Evolutionary conservation across 2,329 filamentous ascomycete species (phyloP), one percentile per base, ranked within the genome.

Genomic region (Daldinia sp.): DNA sequence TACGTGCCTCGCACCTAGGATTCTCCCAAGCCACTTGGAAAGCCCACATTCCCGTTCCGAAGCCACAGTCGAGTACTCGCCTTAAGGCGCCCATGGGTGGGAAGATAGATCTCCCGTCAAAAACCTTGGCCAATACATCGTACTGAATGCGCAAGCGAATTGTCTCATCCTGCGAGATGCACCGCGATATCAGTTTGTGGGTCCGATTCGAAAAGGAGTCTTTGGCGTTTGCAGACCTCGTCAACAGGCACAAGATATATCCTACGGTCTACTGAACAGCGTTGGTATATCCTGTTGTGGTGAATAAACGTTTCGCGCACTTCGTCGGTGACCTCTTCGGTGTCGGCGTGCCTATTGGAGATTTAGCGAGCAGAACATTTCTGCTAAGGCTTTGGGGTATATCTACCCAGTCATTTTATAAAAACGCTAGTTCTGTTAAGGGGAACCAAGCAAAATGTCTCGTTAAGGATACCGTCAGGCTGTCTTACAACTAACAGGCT

Each of bases 1-100:
- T 69, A 78, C 76, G 46, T 72, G 92, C 91, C 83, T 92, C 86
- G 75, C 88, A 90, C 68, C 83, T 80, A 55, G 90, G 90, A 79
- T 90, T 82, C 69, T 86, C 82, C 74, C 87, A 85, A 53, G 91
- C 91, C 59, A 92, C 89, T 26, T 91, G 89, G 37, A 87, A 80
- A 23, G 91, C 90, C 92, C 92, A 94, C 54, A 75, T 58, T 46
- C 85, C 91, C n/a, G 88, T 85, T 44, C 92, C 92, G 78, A 88
- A 92, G 0, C 92, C 92, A 73, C 90, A 93, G 65, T 94, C 92
- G 30, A 94, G 83, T 46, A 93, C 85, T 74, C 85, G 86, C 72
- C 82, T 81, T 26, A 87, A 86, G 30, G 83, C 81, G 50, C 78
- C 79, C 55, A 93, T 81, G 5, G 89, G 89, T n/a, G 91, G 90